Percentiles rank a stretch among this genome's conserved stretches.
These are phyloP conservation scores for Craterostigma plantagineum DNA, from an alignment of 257 asterid genomes.

Conservation along the genomic window DNA sequence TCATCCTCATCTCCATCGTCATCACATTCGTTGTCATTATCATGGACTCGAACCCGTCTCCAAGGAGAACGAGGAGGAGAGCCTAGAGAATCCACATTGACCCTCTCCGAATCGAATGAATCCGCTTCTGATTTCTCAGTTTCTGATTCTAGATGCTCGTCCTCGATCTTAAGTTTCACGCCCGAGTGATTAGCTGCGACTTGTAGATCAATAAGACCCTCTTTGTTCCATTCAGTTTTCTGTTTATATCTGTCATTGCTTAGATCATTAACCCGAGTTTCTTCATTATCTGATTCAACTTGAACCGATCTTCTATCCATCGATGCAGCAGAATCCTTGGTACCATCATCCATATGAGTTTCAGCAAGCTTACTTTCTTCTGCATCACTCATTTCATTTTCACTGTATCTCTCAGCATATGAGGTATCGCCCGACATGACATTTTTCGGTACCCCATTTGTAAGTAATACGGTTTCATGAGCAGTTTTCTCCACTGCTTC, in stretches of 20 bases:
- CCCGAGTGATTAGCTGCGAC: slow-evolving; percentile 17
- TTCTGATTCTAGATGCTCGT: slow-evolving; percentile 29
- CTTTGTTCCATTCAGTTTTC: slow-evolving; percentile 16
- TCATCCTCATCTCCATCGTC: slow-evolving; percentile 12
- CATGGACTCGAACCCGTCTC: slow-evolving; percentile 11
- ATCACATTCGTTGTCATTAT: slow-evolving; percentile 14
- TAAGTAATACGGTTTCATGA: slow-evolving; percentile 19
- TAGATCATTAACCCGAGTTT: slow-evolving; percentile 11
- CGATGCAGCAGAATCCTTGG: slow-evolving; percentile 21
- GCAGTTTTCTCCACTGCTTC: slow-evolving; percentile 35
- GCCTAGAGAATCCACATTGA: slow-evolving; percentile 26
- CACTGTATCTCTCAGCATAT: slow-evolving; percentile 28
- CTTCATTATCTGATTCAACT: slow-evolving; percentile 18
- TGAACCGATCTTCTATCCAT: slow-evolving; percentile 21
- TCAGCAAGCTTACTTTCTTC: slow-evolving; percentile 10
- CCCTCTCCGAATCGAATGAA: slow-evolving; percentile 51
- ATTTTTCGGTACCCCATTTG: slow-evolving; percentile 22
- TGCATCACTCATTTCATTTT: slow-evolving; percentile 6
- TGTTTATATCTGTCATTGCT: slow-evolving; percentile 7
- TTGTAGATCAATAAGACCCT: slow-evolving; percentile 15
- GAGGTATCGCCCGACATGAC: slow-evolving; percentile 26
- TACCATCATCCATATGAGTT: slow-evolving; percentile 12
- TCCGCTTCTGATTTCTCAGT: slow-evolving; percentile 48
- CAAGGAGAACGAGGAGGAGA: slow-evolving; percentile 28
- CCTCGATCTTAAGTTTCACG: slow-evolving; percentile 15